Evolutionary conservation across 345 rosid species (phyloP).

Genomic region (Raphanus raphanistrum): DNA sequence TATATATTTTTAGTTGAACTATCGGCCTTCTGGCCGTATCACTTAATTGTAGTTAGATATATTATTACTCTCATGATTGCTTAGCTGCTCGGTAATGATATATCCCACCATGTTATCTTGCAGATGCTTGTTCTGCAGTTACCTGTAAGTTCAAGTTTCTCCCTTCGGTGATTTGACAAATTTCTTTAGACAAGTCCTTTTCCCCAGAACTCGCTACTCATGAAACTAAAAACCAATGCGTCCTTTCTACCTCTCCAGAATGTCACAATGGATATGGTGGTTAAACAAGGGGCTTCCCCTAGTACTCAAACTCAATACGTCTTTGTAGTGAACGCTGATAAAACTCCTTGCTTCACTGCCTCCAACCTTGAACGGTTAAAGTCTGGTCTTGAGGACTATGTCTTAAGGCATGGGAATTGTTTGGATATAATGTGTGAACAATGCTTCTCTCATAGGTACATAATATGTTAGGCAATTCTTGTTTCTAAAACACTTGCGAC

Average conservation of each 20-base stretch:
- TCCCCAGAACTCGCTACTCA: neutral
- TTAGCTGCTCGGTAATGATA: neutral
- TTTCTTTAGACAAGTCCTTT: neutral
- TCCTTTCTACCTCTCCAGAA: conserved; percentile 45
- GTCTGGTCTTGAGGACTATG: conserved; percentile 78
- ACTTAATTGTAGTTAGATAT: conserved; percentile 19
- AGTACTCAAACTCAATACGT: conserved; percentile 47
- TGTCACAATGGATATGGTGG: conserved; percentile 68
- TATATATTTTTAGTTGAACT: neutral
- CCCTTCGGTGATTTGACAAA: conserved; percentile 20
- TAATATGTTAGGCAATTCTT: conserved; percentile 3
- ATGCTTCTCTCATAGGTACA: conserved; percentile 57
- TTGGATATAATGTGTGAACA: conserved; percentile 45
- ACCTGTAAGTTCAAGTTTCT: conserved; percentile 60
- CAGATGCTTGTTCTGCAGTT: conserved; percentile 78
- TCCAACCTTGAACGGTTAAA: conserved; percentile 63
- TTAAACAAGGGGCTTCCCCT: conserved; percentile 46
- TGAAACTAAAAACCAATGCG: neutral
- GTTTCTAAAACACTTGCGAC: neutral
- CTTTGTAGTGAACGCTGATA: conserved; percentile 54
- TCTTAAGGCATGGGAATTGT: conserved; percentile 58
- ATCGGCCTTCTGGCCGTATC: neutral
- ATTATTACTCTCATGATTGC: conserved; percentile 3
- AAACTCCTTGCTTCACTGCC: conserved; percentile 44
- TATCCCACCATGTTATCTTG: conserved; percentile 41